Percentiles rank a stretch among this genome's conserved stretches.
These are phyloP conservation scores for Candida railenensis DNA, from an alignment of 805 yeast species.

Conservation along the genomic window DNA sequence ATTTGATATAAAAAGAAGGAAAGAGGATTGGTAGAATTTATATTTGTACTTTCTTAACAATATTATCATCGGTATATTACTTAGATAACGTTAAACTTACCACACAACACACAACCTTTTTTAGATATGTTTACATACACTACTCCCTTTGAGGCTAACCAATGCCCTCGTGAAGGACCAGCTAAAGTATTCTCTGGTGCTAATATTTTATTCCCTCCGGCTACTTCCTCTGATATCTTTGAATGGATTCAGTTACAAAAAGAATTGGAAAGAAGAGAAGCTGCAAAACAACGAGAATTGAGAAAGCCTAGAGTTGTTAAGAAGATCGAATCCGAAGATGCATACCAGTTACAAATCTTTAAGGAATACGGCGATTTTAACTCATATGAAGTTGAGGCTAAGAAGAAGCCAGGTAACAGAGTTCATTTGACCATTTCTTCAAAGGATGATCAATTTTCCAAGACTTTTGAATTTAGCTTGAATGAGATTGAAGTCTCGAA, in stretches of 20 bases:
- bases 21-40: not conserved
- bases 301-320: slow-evolving; percentile 30
- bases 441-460: slow-evolving; percentile 28
- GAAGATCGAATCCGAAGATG: slow-evolving; percentile 33
- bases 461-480: slow-evolving; percentile 28
- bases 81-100: too few relatives aligned
- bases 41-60: not conserved
- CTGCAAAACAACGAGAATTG: slow-evolving; percentile 5
- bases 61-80: too few relatives aligned
- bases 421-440: slow-evolving; percentile 21
- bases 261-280: slow-evolving; percentile 2
- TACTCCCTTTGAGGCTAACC: not conserved
- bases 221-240: not conserved
- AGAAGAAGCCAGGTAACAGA: slow-evolving; percentile 16
- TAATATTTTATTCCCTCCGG: slow-evolving; percentile 1
- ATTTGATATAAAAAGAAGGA: not conserved
- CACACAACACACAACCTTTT: not conserved
- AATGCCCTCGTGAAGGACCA: not conserved
- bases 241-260: slow-evolving; percentile 1
- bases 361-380: slow-evolving; percentile 33
- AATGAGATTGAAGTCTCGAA: slow-evolving; percentile 28
- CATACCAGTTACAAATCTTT: slow-evolving; percentile 35
- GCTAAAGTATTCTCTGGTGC: not conserved
- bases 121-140: not conserved
- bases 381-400: slow-evolving; percentile 29